Evolutionary conservation across 2,329 filamentous ascomycete genomes (phyloP), one percentile per base, ranked within the genome.

Genomic region (Pochonia chlamydosporia): DNA sequence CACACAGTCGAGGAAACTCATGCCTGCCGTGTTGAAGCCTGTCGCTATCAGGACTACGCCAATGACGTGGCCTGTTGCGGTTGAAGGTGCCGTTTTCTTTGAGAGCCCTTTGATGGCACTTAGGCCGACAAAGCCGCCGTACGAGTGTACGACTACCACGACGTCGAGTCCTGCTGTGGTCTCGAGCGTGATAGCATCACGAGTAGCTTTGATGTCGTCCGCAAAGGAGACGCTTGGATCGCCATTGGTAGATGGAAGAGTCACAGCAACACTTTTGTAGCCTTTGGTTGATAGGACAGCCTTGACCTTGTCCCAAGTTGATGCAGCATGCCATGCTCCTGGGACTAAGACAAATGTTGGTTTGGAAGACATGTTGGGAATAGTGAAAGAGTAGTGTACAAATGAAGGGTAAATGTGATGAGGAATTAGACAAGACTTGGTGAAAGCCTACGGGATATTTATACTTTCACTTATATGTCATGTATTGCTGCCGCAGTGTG

Each of bases 71-170:
- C 72, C 71, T 7, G 49, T 35, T 5, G 33, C 43, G 33, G 28
- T 37, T 4, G 33, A 43, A 16, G 56, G 48, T 4, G 40, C n/a
- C 5, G 40, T 21, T 16, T 5, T 30, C 26, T 54, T 46, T 0
- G 70, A 58, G 43, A 76, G 60, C 6, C 64, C 71, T 49, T 69
- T 71, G 54, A 75, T 58, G 2, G 71, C 70, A 51, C 72, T 75
- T 51, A 61, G 63, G 37, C 68, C 72, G 1, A 74, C 68, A 36
- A 69, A 62, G 20, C 73, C 73, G 25, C 73, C 73, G 47, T 74
- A 78, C 0, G 73, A 75, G 56, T 78, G 74, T 1, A 63, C 66
- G 3, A 75, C 54, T 5, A 78, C 60, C 3, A 78, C 59, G 2
- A 77, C 73, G 46, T 77, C 57, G 20, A 55, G 61, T 2, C 69